A percentile compares a stretch with the other conserved stretches of the same genome.
These are phyloP conservation scores for Exophiala lecanii-corni DNA, from an alignment of 2,329 filamentous ascomycete genomes.

Conservation along the genomic window DNA sequence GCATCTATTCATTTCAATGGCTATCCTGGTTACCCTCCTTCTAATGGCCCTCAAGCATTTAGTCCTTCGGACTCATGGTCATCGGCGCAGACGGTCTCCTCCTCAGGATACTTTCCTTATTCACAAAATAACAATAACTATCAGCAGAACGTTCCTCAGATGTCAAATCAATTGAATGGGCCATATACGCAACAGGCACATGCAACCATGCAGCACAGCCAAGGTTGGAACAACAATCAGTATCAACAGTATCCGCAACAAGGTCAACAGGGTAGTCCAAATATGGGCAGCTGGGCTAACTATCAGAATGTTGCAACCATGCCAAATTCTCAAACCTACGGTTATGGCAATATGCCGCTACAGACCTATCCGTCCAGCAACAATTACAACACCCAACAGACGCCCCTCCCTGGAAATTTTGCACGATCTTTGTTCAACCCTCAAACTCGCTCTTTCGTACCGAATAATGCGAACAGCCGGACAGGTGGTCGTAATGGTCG, in stretches of 20 bases:
- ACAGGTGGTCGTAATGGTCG: slow-evolving; percentile 31
- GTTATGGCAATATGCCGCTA: slow-evolving; percentile 71
- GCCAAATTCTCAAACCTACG: slow-evolving; percentile 54
- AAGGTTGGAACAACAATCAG: slow-evolving; percentile 33
- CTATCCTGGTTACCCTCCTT: slow-evolving; percentile 6
- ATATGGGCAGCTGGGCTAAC: slow-evolving; percentile 26
- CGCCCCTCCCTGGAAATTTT: slow-evolving; percentile 74
- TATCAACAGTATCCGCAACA: slow-evolving; percentile 39
- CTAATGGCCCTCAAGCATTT: slow-evolving; percentile 9
- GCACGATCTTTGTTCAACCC: slow-evolving; percentile 87
- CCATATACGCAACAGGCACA: slow-evolving; percentile 31
- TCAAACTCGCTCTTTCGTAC: slow-evolving; percentile 88
- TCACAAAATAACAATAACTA: slow-evolving; percentile 13
- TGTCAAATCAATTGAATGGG: slow-evolving; percentile 17
- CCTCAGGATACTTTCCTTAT: slow-evolving; percentile 16
- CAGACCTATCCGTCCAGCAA: slow-evolving; percentile 60
- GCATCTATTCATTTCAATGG: slow-evolving; percentile 16
- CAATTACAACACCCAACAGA: slow-evolving; percentile 53
- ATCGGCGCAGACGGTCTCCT: slow-evolving; percentile 10
- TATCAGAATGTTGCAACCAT: slow-evolving; percentile 12
- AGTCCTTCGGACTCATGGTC: slow-evolving; percentile 18
- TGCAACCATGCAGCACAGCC: slow-evolving; percentile 26
- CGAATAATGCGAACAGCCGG: slow-evolving; percentile 46
- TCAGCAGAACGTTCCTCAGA: slow-evolving; percentile 15
- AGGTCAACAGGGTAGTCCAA: slow-evolving; percentile 31